Conservation (phyloP, 2,329 filamentous ascomycete species). For the Scedosporium minutisporum region DNA sequence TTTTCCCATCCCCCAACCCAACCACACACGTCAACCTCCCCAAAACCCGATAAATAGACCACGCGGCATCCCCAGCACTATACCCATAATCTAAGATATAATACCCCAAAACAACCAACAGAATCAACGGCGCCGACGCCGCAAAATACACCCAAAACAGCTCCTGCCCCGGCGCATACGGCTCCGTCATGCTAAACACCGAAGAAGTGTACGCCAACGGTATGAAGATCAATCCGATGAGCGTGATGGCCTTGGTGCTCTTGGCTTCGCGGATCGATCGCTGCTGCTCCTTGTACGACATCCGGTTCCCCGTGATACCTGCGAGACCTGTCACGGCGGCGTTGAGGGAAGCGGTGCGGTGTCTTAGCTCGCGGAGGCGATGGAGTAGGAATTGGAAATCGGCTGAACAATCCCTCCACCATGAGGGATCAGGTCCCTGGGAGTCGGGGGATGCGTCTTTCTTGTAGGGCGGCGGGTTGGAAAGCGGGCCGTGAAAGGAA, state of each 20-base stretch:
- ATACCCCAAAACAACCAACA: neutral
- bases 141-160: conserved; percentile 1
- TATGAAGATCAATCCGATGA: conserved; percentile 1
- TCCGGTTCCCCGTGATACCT: neutral
- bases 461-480: neutral
- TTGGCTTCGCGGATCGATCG: neutral
- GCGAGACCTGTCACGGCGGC: neutral
- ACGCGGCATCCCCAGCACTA: neutral
- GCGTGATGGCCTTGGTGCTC: conserved; percentile 1
- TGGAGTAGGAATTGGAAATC: neutral
- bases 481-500: neutral
- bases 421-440: neutral
- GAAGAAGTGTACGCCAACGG: neutral
- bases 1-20: neutral
- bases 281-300: neutral
- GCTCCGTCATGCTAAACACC: conserved; percentile 1
- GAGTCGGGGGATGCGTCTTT: neutral
- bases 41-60: neutral
- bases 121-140: neutral
- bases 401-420: neutral
- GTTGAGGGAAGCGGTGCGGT: neutral
- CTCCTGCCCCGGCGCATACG: neutral
- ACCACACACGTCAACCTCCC: neutral
- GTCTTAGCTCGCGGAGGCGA: neutral
- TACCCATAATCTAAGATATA: neutral